phyloP scores from a whole-genome alignment of 139 green algal genomes.

The Chlorella sp. region DNA sequence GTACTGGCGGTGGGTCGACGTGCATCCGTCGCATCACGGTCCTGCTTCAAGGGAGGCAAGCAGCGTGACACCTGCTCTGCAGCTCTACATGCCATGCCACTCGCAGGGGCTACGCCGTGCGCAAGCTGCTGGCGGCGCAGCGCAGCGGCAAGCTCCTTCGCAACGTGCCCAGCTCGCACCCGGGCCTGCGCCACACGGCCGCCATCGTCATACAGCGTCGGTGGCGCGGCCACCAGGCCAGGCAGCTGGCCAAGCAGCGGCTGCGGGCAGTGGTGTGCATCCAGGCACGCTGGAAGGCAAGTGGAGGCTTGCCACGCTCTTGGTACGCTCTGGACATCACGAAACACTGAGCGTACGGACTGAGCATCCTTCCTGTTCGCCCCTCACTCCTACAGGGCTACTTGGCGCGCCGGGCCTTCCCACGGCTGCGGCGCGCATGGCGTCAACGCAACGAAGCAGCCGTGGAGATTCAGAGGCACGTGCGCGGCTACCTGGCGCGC shows the following conservation, averaged over 20 bases:
- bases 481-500: constrained; percentile 2
- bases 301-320: neutral
- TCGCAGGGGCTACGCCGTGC: neutral
- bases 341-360: too few relatives aligned
- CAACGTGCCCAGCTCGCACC: neutral
- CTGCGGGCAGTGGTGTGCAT: constrained; percentile 5
- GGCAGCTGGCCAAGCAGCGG: constrained; percentile 5
- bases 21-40: neutral
- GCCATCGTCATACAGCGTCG: constrained; percentile 18
- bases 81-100: neutral
- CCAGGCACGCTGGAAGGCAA: constrained; percentile 18
- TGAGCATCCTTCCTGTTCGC: too few relatives aligned
- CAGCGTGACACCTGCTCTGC: too few relatives aligned
- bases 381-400: constrained; percentile 6
- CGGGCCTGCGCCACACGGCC: neutral
- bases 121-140: neutral
- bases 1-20: constrained; percentile 11
- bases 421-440: constrained; percentile 13
- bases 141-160: neutral
- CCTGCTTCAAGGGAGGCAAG: too few relatives aligned
- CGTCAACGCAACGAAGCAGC: constrained; percentile 13
- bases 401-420: constrained; percentile 11
- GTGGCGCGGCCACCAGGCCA: constrained; percentile 8
- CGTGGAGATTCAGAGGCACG: constrained; percentile 13
- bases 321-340: too few relatives aligned